Conservation (phyloP, 306 rosid genomes). For the Trifolium fragiferum region DNA sequence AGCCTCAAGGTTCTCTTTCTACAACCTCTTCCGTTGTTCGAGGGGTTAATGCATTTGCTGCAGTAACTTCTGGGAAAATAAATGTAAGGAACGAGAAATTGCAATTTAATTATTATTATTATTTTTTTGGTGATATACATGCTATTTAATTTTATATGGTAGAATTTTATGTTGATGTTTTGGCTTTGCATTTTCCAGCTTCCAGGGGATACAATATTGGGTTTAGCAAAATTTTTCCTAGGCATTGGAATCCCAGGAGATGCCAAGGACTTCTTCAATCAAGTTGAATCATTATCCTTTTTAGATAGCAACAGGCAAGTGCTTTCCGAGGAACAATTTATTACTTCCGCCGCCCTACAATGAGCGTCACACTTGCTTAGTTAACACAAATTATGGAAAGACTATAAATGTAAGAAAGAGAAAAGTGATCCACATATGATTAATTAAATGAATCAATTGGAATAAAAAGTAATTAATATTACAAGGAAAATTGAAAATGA, state of each 20-base stretch:
- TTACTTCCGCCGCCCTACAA: not conserved
- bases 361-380: too few relatives aligned
- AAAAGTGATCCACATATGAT: too few relatives aligned
- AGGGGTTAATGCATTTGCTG: slow-evolving; percentile 77
- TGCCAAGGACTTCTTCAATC: slow-evolving; percentile 85
- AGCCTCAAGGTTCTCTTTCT: slow-evolving; percentile 78
- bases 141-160: slow-evolving; percentile 19
- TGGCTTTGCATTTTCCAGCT: slow-evolving; percentile 65
- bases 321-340: slow-evolving; percentile 24
- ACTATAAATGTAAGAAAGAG: too few relatives aligned
- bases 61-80: slow-evolving; percentile 70
- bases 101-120: slow-evolving; percentile 4
- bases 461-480: too few relatives aligned
- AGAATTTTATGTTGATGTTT: slow-evolving; percentile 41
- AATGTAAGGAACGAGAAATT: slow-evolving; percentile 52
- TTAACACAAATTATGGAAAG: too few relatives aligned
- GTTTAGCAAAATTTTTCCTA: slow-evolving; percentile 90
- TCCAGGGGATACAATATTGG: slow-evolving; percentile 78
- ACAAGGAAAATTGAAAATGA: too few relatives aligned
- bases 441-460: too few relatives aligned
- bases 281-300: slow-evolving; percentile 81
- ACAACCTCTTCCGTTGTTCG: slow-evolving; percentile 92
- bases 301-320: slow-evolving; percentile 83
- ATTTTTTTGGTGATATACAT: too few relatives aligned
- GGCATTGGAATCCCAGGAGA: slow-evolving; percentile 95